Percentiles rank a stretch among this genome's conserved stretches.
These are phyloP conservation scores for Fraxinus sp. DNA, from an alignment of 305 asterid species.

Conservation along the genomic window DNA sequence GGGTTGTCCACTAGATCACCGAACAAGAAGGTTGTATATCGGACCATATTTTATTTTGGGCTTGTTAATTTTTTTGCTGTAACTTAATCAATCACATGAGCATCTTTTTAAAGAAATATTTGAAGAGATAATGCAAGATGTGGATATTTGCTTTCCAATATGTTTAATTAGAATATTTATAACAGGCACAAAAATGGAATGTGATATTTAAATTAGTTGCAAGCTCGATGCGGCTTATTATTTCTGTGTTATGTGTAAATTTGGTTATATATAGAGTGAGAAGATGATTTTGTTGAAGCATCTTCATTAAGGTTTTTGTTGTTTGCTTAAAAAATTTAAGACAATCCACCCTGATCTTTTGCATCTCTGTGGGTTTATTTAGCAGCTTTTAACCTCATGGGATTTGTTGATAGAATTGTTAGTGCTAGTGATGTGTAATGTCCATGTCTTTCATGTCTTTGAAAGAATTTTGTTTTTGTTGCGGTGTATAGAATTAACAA, in stretches of 20 bases:
- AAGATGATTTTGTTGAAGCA: constrained; percentile 2
- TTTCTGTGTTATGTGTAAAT: not conserved
- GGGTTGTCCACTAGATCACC: not conserved
- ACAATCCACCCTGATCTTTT: not conserved
- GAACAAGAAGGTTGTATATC: not conserved
- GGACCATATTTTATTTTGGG: not conserved
- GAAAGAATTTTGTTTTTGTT: not conserved
- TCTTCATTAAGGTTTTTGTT: not conserved
- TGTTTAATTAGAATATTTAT: not conserved
- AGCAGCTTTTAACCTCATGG: not conserved
- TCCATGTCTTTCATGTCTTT: not conserved
- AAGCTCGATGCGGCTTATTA: not conserved
- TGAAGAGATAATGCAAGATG: not conserved
- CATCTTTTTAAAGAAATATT: not conserved
- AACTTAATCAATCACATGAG: not conserved
- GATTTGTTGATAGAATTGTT: not conserved
- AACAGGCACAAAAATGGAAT: not conserved
- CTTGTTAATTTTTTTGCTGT: not conserved
- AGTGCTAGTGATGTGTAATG: not conserved
- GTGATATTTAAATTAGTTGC: not conserved
- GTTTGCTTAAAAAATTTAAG: not conserved
- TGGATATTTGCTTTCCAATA: not conserved
- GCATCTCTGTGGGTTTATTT: not conserved
- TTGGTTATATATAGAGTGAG: not conserved
- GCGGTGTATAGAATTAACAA: not conserved